phyloP scores from a whole-genome alignment of 106 monocot genomes.

The Hemerocallis citrina region DNA sequence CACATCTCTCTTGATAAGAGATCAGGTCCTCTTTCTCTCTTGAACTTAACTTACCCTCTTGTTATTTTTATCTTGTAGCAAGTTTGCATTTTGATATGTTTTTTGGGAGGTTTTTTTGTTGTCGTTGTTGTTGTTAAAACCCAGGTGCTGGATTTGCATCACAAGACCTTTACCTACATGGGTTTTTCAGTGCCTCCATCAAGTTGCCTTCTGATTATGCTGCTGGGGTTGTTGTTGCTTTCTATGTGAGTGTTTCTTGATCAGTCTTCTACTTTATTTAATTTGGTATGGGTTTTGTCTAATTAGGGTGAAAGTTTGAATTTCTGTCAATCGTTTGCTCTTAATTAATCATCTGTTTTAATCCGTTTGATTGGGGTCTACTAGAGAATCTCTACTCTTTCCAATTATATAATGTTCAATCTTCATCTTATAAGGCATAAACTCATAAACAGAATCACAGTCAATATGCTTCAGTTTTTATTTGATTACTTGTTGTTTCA shows the following conservation, averaged over 20 bases:
- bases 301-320: too few species aligned
- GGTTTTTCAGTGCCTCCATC: constrained; percentile 85
- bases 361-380: too few species aligned
- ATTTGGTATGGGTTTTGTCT: too few species aligned
- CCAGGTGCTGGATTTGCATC: constrained; percentile 85
- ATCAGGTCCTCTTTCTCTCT: constrained; percentile 15
- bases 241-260: constrained; percentile 44
- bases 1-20: constrained; percentile 48
- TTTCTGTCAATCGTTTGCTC: too few species aligned
- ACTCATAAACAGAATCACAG: too few species aligned
- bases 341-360: too few species aligned
- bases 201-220: constrained; percentile 83
- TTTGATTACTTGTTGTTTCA: too few species aligned
- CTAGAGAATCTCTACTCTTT: too few species aligned
- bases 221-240: constrained; percentile 88
- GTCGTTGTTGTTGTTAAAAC: too few species aligned
- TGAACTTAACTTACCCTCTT: background rate
- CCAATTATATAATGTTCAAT: too few species aligned
- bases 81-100: background rate
- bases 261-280: background rate
- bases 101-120: background rate
- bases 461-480: too few species aligned
- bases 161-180: constrained; percentile 65
- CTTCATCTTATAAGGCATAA: too few species aligned
- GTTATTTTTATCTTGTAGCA: background rate